A percentile compares a stretch with the other conserved stretches of the same genome.
These are phyloP conservation scores for Spirogloea muscicola DNA, from an alignment of 139 green algal species.

Conservation along the genomic window DNA sequence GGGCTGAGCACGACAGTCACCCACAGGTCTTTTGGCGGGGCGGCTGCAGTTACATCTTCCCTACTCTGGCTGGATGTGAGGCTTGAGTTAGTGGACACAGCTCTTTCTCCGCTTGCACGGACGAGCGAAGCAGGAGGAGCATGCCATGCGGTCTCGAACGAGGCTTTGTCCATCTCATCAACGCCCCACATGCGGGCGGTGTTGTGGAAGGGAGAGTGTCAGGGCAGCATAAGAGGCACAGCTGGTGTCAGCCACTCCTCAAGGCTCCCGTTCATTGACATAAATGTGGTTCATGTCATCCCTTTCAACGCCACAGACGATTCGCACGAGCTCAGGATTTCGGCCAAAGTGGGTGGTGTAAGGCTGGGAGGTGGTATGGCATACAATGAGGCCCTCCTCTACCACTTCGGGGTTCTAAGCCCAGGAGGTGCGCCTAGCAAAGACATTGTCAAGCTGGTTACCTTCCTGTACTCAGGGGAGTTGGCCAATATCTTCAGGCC, in stretches of 20 bases:
- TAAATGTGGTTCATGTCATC: slow-evolving; percentile 26
- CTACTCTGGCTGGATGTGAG: slow-evolving; percentile 34
- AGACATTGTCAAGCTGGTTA: slow-evolving; percentile 14
- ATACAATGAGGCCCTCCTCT: slow-evolving; percentile 42
- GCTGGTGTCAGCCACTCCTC: too few relatives aligned
- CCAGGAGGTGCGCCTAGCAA: slow-evolving; percentile 10
- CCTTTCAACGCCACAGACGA: slow-evolving; percentile 11
- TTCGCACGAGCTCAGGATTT: slow-evolving; percentile 12
- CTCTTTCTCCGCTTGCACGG: too few relatives aligned
- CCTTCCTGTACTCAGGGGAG: too few relatives aligned
- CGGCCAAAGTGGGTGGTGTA: slow-evolving; percentile 30
- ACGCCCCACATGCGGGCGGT: too few relatives aligned
- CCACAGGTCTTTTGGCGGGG: slow-evolving; percentile 23
- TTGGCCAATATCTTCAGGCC: too few relatives aligned
- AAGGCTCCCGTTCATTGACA: slow-evolving; percentile 21
- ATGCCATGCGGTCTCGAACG: too few relatives aligned
- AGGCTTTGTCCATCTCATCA: too few relatives aligned
- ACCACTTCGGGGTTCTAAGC: slow-evolving; percentile 21
- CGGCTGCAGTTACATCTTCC: slow-evolving; percentile 15
- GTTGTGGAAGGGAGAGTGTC: slow-evolving; percentile 1
- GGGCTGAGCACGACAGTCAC: slow-evolving; percentile 17
- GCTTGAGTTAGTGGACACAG: slow-evolving; percentile 42
- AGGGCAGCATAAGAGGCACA: slow-evolving; percentile 24
- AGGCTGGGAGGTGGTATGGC: slow-evolving; percentile 35
- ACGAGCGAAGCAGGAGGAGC: too few relatives aligned